A percentile compares a stretch with the other conserved stretches of the same genome.
These are phyloP conservation scores for Rhytidiadelphus loreus DNA, from an alignment of 225 moss, liverwort and hornwort genomes.

Conservation along the genomic window DNA sequence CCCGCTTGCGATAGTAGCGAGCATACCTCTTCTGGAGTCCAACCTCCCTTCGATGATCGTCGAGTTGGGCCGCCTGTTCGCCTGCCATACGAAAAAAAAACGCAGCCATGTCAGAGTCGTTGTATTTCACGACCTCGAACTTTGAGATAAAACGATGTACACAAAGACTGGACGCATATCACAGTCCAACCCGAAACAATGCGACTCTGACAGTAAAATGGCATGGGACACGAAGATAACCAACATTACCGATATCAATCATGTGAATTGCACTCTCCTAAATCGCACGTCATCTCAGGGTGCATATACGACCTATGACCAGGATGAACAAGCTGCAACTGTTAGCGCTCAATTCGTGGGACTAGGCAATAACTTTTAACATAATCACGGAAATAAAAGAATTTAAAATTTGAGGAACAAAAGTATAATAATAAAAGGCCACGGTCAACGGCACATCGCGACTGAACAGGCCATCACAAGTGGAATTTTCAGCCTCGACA, in stretches of 20 bases:
- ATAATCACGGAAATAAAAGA: neutral
- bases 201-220: neutral
- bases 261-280: neutral
- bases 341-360: neutral
- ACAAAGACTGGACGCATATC: neutral
- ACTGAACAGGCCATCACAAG: neutral
- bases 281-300: neutral
- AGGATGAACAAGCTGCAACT: neutral
- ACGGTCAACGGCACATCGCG: neutral
- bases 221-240: no score
- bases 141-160: neutral
- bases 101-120: neutral
- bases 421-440: no score
- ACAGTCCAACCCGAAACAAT: neutral
- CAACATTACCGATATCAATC: neutral
- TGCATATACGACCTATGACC: neutral
- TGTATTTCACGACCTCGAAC: neutral
- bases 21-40: constrained; percentile 91
- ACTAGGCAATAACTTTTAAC: neutral
- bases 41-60: constrained; percentile 95
- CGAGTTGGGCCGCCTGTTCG: constrained; percentile 97
- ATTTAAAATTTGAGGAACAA: neutral
- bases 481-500: neutral
- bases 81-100: constrained; percentile 13
- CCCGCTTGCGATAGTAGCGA: no score